Conservation (phyloP, 1,284 basidiomycete genomes). For the Papiliotrema fonsecae region DNA sequence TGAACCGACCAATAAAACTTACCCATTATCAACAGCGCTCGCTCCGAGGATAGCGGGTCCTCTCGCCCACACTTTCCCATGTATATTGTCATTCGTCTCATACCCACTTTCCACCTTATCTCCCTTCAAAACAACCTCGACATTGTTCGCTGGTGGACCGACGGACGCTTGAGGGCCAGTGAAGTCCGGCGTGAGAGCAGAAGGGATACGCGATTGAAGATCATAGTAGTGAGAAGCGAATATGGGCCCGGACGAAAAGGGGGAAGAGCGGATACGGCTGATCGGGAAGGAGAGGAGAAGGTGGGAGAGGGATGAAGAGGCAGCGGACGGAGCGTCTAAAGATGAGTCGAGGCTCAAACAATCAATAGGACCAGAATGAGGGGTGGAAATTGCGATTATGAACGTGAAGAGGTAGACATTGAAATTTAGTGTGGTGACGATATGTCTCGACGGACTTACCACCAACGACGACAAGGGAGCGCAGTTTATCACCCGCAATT, state of each 20-base stretch:
- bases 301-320: conserved; percentile 26
- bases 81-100: conserved; percentile 7
- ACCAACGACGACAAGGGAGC: conserved; percentile 36
- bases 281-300: conserved; percentile 39
- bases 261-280: conserved; percentile 27
- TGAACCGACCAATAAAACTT: conserved; percentile 7
- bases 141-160: conserved; percentile 41
- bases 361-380: too few relatives aligned
- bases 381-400: too few relatives aligned
- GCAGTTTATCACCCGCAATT: conserved; percentile 23
- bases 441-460: too few relatives aligned
- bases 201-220: conserved; percentile 28
- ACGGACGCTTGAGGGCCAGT: conserved; percentile 21
- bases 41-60: conserved; percentile 28
- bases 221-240: conserved; percentile 42
- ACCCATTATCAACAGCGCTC: conserved; percentile 14
- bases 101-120: conserved; percentile 16
- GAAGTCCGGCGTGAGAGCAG: background rate
- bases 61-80: conserved; percentile 27
- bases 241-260: conserved; percentile 33
- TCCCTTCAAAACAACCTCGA: conserved; percentile 40
- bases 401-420: too few relatives aligned
- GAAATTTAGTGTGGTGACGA: too few relatives aligned
- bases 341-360: too few relatives aligned
- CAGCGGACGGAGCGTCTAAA: conserved; percentile 24